Evolutionary conservation across 2,329 filamentous ascomycete genomes (phyloP).

Genomic region (Penicillium expansum): DNA sequence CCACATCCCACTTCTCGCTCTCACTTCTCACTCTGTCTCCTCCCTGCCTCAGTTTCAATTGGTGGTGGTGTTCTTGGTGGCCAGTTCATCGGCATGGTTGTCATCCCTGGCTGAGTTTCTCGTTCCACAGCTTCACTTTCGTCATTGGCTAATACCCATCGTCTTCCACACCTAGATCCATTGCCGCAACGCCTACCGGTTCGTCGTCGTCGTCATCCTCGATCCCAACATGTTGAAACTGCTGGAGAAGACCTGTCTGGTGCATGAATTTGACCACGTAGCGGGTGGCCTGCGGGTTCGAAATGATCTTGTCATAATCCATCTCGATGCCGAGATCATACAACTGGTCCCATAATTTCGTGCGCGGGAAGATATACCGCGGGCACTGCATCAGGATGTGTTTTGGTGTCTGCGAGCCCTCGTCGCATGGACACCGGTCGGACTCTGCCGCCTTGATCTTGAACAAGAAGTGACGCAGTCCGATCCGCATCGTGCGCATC

Average conservation of each 20-base stretch:
- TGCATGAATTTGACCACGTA: background rate
- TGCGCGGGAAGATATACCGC: background rate
- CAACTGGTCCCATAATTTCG: background rate
- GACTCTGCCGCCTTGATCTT: slow-evolving; percentile 10
- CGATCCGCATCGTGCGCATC: slow-evolving; percentile 8
- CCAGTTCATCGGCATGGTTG: background rate
- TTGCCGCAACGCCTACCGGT: background rate
- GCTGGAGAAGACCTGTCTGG: background rate
- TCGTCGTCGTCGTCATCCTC: background rate
- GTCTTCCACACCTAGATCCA: background rate
- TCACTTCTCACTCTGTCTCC: background rate
- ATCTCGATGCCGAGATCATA: fast-evolving
- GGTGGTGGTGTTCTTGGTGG: background rate
- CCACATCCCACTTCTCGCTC: no score
- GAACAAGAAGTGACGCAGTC: slow-evolving; percentile 5
- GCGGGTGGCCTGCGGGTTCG: background rate
- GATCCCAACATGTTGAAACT: background rate
- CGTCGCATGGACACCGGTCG: background rate
- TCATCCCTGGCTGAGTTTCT: background rate
- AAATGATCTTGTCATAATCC: background rate
- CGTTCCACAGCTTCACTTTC: background rate
- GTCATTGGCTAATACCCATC: background rate
- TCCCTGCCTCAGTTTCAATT: background rate
- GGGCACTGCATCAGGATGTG: background rate
- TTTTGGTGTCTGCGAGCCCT: slow-evolving; percentile 7